Percentiles rank a stretch among this genome's conserved stretches.
phyloP scores from a whole-genome alignment of 371 early-diverging fungal genomes.

The Lichtheimia ornata region DNA sequence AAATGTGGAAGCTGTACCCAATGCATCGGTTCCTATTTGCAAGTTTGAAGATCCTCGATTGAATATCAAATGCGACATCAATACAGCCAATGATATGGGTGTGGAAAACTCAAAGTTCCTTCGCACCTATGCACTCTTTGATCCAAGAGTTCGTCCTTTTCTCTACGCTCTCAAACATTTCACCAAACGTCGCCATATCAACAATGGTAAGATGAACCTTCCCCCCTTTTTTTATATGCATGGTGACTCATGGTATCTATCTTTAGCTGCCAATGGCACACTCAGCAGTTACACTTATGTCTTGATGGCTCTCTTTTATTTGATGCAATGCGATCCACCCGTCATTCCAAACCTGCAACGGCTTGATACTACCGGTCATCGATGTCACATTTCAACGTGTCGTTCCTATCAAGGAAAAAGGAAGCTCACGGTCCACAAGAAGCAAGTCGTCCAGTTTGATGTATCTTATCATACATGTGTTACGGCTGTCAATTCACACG shows the following conservation, averaged over 20 bases:
- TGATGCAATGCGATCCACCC: constrained; percentile 13
- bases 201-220: constrained; percentile 33
- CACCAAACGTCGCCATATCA: constrained; percentile 49
- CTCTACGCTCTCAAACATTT: constrained; percentile 58
- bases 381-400: neutral
- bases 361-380: neutral
- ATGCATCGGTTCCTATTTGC: constrained; percentile 64
- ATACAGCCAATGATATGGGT: constrained; percentile 55
- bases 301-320: constrained; percentile 17
- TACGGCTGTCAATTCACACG: neutral
- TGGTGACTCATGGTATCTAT: too few species aligned
- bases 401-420: neutral
- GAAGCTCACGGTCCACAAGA: neutral
- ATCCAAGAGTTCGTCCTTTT: constrained; percentile 56
- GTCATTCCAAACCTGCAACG: constrained; percentile 20
- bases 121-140: constrained; percentile 51
- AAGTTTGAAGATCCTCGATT: constrained; percentile 64
- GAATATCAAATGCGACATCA: constrained; percentile 52
- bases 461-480: constrained; percentile 13
- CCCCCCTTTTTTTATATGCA: neutral
- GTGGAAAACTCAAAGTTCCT: constrained; percentile 61
- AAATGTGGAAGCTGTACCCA: constrained; percentile 17
- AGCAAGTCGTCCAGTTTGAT: neutral
- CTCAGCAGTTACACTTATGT: constrained; percentile 23
- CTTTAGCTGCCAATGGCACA: constrained; percentile 11